phyloP scores from a whole-genome alignment of 257 asterid genomes.

The Lantana camara region DNA sequence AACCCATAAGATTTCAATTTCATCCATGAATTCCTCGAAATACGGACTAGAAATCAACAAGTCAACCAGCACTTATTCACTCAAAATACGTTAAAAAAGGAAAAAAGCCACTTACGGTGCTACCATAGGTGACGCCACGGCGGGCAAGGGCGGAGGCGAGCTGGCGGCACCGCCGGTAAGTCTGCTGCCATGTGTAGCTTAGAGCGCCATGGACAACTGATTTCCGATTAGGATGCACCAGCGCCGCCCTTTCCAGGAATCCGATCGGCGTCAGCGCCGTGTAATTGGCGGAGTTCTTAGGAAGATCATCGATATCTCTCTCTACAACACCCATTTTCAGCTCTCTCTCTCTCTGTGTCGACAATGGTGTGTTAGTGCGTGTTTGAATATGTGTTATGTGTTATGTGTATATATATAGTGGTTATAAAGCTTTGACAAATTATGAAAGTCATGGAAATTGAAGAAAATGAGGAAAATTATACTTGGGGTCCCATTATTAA shows the following conservation, averaged over 20 bases:
- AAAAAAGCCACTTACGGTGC: conserved; percentile 56
- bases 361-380: conserved; percentile 10
- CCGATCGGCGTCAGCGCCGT: conserved; percentile 79
- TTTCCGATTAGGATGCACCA: conserved; percentile 68
- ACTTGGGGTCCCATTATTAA: too few species aligned
- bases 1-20: too few species aligned
- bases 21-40: not conserved
- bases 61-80: too few species aligned
- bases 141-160: conserved; percentile 83
- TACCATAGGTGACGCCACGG: conserved; percentile 68
- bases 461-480: too few species aligned
- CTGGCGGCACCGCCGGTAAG: conserved; percentile 87
- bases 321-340: conserved; percentile 40
- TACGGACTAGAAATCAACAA: not conserved
- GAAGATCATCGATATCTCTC: conserved; percentile 85
- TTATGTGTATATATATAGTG: not conserved
- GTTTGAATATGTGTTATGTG: not conserved
- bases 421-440: too few species aligned
- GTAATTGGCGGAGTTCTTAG: conserved; percentile 82
- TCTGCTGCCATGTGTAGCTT: conserved; percentile 82
- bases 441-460: too few species aligned
- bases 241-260: conserved; percentile 82
- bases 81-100: not conserved
- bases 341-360: conserved; percentile 8
- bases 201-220: conserved; percentile 72